A percentile compares a stretch with the other conserved stretches of the same genome.
Evolutionary conservation across 75 land plant genomes (phyloP).

Genomic region (Gnetum montanum): DNA sequence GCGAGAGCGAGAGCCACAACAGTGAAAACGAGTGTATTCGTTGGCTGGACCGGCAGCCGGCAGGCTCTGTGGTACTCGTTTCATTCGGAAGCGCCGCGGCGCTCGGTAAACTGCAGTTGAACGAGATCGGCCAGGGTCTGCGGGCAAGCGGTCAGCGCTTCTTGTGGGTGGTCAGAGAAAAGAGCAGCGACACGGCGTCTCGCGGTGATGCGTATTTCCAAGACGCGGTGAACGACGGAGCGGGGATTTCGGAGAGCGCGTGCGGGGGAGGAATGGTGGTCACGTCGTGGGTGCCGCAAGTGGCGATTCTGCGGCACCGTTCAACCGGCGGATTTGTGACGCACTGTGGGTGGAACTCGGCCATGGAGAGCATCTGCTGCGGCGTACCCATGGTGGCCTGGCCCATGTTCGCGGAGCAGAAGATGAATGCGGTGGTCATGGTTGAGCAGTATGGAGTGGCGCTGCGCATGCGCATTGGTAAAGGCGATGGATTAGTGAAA

Average conservation of each 20-base stretch:
- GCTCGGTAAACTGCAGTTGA: constrained; percentile 1
- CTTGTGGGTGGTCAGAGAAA: constrained; percentile 15
- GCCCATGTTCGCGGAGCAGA: constrained; percentile 2
- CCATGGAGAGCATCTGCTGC: constrained; percentile 13
- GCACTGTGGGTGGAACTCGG: constrained; percentile 39
- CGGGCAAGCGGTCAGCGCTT: constrained; percentile 10
- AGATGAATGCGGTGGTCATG: neutral
- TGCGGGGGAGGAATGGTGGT: neutral
- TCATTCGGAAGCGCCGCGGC: constrained; percentile 15
- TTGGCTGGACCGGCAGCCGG: constrained; percentile 9
- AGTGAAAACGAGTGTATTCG: neutral
- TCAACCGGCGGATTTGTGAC: constrained; percentile 19
- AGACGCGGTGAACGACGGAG: neutral
- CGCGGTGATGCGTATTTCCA: neutral
- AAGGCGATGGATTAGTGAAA: neutral
- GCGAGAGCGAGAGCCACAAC: neutral
- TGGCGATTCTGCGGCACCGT: constrained; percentile 16
- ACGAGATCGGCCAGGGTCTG: constrained; percentile 8
- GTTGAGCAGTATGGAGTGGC: constrained; percentile 5
- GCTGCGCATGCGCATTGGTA: neutral
- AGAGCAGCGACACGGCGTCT: too few species aligned
- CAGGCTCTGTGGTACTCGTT: constrained; percentile 5
- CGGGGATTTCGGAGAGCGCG: constrained; percentile 10
- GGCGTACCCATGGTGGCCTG: neutral
- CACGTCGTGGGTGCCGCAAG: constrained; percentile 27